Evolutionary conservation across 345 rosid species (phyloP).

Genomic region (Boechera retrofracta): DNA sequence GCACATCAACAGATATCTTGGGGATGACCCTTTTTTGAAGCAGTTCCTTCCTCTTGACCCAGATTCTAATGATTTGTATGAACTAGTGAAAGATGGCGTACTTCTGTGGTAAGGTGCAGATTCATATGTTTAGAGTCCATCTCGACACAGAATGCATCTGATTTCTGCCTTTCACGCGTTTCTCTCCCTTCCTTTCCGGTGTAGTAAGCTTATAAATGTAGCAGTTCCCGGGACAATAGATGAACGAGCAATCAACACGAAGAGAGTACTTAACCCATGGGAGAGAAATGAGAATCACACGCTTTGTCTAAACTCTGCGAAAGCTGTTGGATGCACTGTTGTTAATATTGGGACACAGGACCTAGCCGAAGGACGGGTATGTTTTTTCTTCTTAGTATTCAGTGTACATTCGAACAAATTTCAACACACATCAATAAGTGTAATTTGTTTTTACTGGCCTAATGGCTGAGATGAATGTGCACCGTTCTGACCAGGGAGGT

Average conservation of each 20-base stretch:
- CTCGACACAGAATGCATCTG: not conserved
- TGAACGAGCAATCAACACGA: conserved; percentile 88
- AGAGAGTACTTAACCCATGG: conserved; percentile 84
- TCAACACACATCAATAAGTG: not conserved
- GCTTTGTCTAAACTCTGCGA: conserved; percentile 91
- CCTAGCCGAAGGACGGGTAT: conserved; percentile 88
- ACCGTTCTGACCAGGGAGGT: not conserved
- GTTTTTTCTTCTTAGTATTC: conserved; percentile 40
- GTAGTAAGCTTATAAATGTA: conserved; percentile 89
- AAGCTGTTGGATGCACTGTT: conserved; percentile 89
- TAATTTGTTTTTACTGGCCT: not conserved
- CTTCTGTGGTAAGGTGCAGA: conserved; percentile 68
- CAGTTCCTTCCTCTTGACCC: conserved; percentile 93
- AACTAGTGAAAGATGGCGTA: conserved; percentile 89
- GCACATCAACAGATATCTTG: conserved; percentile 89
- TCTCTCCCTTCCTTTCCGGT: conserved; percentile 6
- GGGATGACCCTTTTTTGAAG: conserved; percentile 83
- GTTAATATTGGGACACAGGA: conserved; percentile 87
- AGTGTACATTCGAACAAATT: conserved; percentile 6
- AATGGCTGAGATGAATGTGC: not conserved
- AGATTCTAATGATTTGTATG: conserved; percentile 65
- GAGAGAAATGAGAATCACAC: conserved; percentile 97
- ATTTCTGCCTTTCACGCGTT: conserved; percentile 32
- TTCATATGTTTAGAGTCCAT: not conserved
- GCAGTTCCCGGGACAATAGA: conserved; percentile 93